Evolutionary conservation across 78 protist genomes (phyloP).

Genomic region (Dictyostelium brefeldianum): DNA sequence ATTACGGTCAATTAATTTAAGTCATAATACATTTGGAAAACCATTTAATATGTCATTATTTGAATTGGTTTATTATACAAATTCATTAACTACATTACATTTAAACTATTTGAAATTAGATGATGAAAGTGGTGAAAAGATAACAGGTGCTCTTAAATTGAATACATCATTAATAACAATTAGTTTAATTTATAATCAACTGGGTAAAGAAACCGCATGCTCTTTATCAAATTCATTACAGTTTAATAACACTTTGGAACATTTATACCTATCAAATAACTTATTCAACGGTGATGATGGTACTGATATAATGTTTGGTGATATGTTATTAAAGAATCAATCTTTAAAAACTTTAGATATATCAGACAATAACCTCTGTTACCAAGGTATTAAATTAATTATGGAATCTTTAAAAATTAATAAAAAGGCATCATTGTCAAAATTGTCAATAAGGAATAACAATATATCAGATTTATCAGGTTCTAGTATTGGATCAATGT

Average conservation of each 20-base stretch:
- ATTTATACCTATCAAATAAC: constrained; percentile 34
- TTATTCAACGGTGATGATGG: constrained; percentile 35
- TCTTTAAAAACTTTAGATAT: constrained; percentile 22
- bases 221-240: constrained; percentile 18
- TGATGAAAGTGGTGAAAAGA: constrained; percentile 53
- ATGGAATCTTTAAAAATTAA: constrained; percentile 24
- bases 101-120: constrained; percentile 56
- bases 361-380: constrained; percentile 35
- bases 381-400: constrained; percentile 24
- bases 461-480: constrained; percentile 33
- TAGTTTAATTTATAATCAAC: constrained; percentile 44
- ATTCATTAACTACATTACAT: constrained; percentile 8
- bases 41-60: constrained; percentile 3
- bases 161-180: constrained; percentile 13
- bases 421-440: not conserved
- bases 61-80: not conserved
- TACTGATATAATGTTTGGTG: not conserved
- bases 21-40: constrained; percentile 71
- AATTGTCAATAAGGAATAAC: constrained; percentile 28
- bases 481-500: not conserved
- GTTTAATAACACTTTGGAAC: not conserved
- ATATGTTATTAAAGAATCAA: constrained; percentile 23
- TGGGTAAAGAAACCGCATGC: constrained; percentile 22
- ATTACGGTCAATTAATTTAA: constrained; percentile 27
- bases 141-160: not conserved